Evolutionary conservation across 768 basidiomycete genomes (phyloP).

Genomic region (Phylloporus sp.): DNA sequence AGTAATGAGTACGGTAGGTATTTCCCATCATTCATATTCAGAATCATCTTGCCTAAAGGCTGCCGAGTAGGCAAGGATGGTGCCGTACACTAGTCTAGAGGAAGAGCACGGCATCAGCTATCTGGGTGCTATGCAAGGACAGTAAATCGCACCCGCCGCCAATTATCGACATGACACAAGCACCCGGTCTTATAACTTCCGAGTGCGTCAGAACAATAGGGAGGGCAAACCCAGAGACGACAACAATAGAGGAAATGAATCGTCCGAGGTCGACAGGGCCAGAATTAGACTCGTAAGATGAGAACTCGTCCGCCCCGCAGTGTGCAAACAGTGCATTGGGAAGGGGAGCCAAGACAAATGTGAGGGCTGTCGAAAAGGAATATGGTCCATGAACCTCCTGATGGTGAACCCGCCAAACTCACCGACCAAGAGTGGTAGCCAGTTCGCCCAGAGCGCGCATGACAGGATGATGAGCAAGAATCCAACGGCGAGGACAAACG

Average conservation of each 20-base stretch:
- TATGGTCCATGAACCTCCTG: background rate
- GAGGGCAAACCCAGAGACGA: slow-evolving; percentile 90
- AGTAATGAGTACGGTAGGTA: background rate
- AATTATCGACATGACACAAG: slow-evolving; percentile 91
- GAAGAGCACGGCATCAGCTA: background rate
- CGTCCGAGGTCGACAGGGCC: slow-evolving; percentile 87
- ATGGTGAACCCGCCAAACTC: slow-evolving; percentile 28
- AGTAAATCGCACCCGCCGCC: slow-evolving; percentile 68
- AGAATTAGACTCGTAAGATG: slow-evolving; percentile 65
- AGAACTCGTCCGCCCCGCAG: slow-evolving; percentile 87
- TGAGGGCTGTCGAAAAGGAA: slow-evolving; percentile 57
- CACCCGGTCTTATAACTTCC: slow-evolving; percentile 75
- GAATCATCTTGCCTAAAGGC: slow-evolving; percentile 78
- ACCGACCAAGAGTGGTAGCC: slow-evolving; percentile 97
- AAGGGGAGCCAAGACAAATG: slow-evolving; percentile 91
- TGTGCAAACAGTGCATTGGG: slow-evolving; percentile 95
- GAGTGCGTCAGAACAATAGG: slow-evolving; percentile 92
- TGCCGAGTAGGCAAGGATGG: slow-evolving; percentile 83
- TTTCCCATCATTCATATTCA: slow-evolving; percentile 59
- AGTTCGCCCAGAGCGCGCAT: slow-evolving; percentile 94
- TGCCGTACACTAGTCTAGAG: slow-evolving; percentile 77
- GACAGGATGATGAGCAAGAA: slow-evolving; percentile 97
- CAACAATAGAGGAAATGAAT: slow-evolving; percentile 87
- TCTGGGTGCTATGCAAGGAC: background rate
- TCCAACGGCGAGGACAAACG: slow-evolving; percentile 96